Evolutionary conservation across 495 filamentous ascomycete genomes (phyloP), one percentile per base, ranked within the genome.

Genomic region (Stereocaulon alpinum): DNA sequence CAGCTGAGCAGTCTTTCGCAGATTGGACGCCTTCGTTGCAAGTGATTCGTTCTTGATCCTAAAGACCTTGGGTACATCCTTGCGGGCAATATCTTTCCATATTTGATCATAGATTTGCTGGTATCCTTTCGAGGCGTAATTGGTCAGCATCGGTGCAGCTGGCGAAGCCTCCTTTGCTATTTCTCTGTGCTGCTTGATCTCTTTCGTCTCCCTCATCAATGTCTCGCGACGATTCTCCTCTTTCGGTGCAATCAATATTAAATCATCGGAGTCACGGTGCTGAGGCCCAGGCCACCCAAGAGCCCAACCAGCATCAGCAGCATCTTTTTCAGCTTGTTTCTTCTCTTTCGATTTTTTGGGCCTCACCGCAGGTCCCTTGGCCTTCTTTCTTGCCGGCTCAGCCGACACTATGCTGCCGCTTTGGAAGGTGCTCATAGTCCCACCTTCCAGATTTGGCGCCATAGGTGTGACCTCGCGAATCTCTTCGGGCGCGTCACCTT

Each of bases 61-160:
- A 67, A 80, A 88, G 3, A 95, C 88, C 72, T 95, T 96, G 63
- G 85, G 87, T 63, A 96, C 89, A 70, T 96, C 90, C 70, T 96
- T 96, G 49, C 85, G 82, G 6, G 91, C 89, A 53, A 97, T 85
- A 66, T 99, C 93, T 30, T 90, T 86, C 88, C 89, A 95, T 63
- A 99, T 99, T 73, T 96, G 91, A 67, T 95, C 93, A 72, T 95
- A 96, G 41, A 99, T 93, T 72, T 95, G 91, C 64, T 91, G 88
- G 74, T 93, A 97, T 24, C 88, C 88, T 69, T 96, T 95, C 40
- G 89, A 91, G 61, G 86, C 86, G 73, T 87, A 93, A 15, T 82
- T 73, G 32, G 76, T 70, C 7, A 64, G 40, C 11, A 70, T 59
- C 1, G 76, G 74, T 20, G 69, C 67, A 30, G 68, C 60, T 9